phyloP scores from a whole-genome alignment of 371 early-diverging fungal genomes.

The Scutellospora calospora region DNA sequence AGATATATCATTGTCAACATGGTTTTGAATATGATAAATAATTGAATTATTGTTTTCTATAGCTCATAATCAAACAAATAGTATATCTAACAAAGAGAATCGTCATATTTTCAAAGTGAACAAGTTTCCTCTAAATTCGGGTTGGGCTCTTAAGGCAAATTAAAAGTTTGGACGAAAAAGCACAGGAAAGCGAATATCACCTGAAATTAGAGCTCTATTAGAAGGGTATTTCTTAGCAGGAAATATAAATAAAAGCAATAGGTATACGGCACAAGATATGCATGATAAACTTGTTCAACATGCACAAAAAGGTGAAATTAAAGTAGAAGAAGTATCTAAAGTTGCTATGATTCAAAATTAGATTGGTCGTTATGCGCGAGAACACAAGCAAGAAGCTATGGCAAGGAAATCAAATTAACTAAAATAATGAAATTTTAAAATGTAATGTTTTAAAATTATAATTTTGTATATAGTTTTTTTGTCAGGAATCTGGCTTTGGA shows the following conservation, averaged over 20 bases:
- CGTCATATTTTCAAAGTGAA: too few relatives aligned
- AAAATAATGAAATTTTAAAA: too few relatives aligned
- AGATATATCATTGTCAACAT: too few relatives aligned
- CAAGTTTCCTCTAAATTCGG: neutral
- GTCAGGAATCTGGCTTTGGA: neutral
- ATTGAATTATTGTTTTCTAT: too few relatives aligned
- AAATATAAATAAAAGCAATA: conserved; percentile 11
- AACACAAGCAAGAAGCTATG: neutral
- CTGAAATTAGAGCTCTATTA: neutral
- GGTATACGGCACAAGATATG: neutral
- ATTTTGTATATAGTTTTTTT: neutral
- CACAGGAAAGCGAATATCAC: neutral
- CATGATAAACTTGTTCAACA: neutral
- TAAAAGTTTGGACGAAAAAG: neutral
- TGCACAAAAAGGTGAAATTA: neutral
- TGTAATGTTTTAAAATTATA: neutral
- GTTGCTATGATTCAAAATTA: neutral
- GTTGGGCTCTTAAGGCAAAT: neutral
- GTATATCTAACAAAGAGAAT: too few relatives aligned
- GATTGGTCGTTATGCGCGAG: neutral
- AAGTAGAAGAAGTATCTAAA: neutral
- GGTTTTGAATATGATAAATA: too few relatives aligned
- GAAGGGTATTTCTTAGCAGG: conserved; percentile 12
- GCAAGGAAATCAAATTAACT: too few relatives aligned
- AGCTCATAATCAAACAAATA: too few relatives aligned